A percentile compares a stretch with the other conserved stretches of the same genome.
phyloP scores from a whole-genome alignment of 257 asterid species.

The Perilla frutescens region DNA sequence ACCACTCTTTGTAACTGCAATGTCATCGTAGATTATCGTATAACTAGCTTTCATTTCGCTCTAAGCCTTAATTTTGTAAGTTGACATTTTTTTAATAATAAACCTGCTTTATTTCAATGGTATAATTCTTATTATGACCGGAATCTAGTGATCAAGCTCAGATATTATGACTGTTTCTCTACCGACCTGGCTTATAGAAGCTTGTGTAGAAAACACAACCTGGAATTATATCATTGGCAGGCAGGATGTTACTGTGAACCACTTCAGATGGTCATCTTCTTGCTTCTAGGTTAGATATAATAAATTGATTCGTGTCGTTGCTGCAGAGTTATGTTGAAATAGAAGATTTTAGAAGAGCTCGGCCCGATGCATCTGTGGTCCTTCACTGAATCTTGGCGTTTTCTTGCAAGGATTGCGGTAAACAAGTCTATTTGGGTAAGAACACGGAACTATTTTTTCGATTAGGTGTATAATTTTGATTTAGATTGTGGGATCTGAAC shows the following conservation, averaged over 20 bases:
- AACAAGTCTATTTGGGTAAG: too few relatives aligned
- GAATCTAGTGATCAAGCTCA: constrained; percentile 22
- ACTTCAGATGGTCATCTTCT: constrained; percentile 30
- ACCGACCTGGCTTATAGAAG: constrained; percentile 20
- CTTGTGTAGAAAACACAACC: constrained; percentile 9
- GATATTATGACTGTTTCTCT: constrained; percentile 12
- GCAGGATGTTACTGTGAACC: background rate
- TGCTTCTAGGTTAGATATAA: constrained; percentile 28
- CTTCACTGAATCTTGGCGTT: too few relatives aligned
- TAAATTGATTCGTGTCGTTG: constrained; percentile 39
- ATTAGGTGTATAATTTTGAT: too few relatives aligned
- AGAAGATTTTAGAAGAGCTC: constrained; percentile 87
- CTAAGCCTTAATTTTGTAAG: constrained; percentile 5
- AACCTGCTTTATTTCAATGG: constrained; percentile 3
- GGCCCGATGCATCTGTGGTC: constrained; percentile 63
- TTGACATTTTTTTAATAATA: background rate
- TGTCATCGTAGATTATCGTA: background rate
- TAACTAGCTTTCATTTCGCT: background rate
- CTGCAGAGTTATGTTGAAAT: constrained; percentile 75
- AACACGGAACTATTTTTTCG: too few relatives aligned
- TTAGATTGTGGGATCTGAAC: too few relatives aligned
- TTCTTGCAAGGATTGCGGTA: too few relatives aligned
- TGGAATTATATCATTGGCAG: constrained; percentile 12
- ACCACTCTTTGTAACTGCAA: background rate
- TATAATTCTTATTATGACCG: background rate